These are phyloP conservation scores for Gelatoporia subvermispora DNA, from an alignment of 768 basidiomycete species.

Conservation along the genomic window DNA sequence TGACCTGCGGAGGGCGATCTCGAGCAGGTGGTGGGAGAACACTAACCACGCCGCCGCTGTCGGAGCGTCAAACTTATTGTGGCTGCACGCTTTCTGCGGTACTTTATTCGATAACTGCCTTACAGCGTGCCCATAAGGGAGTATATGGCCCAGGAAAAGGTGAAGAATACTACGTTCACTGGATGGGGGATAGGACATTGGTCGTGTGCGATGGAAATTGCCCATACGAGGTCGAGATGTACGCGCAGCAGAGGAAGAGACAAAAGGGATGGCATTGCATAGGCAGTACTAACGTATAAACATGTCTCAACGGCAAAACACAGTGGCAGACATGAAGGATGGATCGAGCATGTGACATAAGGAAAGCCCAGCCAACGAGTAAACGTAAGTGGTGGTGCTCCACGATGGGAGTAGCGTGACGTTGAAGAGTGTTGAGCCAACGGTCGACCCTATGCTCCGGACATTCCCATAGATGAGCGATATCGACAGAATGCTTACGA, in stretches of 20 bases:
- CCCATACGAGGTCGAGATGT: no score
- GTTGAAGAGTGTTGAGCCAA: no score
- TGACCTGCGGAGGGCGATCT: constrained; percentile 9
- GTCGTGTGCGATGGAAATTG: no score
- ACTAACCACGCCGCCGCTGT: constrained; percentile 16
- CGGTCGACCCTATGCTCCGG: no score
- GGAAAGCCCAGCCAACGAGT: no score
- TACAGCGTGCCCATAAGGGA: constrained; percentile 2
- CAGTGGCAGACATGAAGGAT: not conserved
- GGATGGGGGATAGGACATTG: no score
- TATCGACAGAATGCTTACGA: no score
- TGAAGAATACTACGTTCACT: no score
- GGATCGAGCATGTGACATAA: not conserved
- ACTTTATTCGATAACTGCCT: constrained; percentile 9
- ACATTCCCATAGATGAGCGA: no score
- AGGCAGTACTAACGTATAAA: not conserved
- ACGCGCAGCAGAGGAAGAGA: not conserved
- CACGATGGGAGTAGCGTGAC: no score
- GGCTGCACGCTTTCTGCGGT: constrained; percentile 16
- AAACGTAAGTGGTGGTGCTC: no score
- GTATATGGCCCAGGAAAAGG: not conserved
- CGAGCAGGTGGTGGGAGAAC: constrained; percentile 13
- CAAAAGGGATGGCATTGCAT: not conserved
- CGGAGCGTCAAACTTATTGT: constrained; percentile 30
- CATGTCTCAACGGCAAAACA: no score